A percentile compares a stretch with the other conserved stretches of the same genome.
phyloP scores from a whole-genome alignment of 352 stramenopile genomes.

The Globisporangium cylindrosporum region DNA sequence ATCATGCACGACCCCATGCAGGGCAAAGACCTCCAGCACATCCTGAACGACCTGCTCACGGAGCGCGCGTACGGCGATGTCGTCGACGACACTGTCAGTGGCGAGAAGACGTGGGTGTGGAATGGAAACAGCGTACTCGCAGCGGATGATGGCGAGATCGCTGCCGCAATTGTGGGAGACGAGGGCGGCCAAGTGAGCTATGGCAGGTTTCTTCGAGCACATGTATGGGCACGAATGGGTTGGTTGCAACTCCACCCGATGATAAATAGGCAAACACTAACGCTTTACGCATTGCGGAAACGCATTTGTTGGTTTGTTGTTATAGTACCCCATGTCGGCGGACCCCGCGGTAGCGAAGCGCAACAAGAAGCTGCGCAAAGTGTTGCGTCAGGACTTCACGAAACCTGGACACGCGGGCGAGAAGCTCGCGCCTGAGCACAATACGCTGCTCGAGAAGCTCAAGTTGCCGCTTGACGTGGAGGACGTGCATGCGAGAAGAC shows the following conservation, averaged over 20 bases:
- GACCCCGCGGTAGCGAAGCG: slow-evolving; percentile 41
- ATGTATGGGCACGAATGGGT: slow-evolving; percentile 27
- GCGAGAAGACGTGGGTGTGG: slow-evolving; percentile 42
- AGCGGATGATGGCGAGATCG: neutral
- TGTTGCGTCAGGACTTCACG: slow-evolving; percentile 67
- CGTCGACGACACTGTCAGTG: slow-evolving; percentile 4
- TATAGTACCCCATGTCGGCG: slow-evolving; percentile 51
- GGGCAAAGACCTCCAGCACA: slow-evolving; percentile 65
- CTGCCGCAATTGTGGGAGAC: neutral
- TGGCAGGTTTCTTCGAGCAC: slow-evolving; percentile 53
- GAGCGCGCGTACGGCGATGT: slow-evolving; percentile 47
- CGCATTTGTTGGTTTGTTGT: slow-evolving; percentile 2
- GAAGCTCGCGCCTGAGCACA: slow-evolving; percentile 37
- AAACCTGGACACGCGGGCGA: slow-evolving; percentile 43
- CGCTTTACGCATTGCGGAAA: neutral
- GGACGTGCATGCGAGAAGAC: neutral
- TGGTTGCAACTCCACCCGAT: neutral
- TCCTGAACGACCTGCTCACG: slow-evolving; percentile 75
- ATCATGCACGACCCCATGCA: slow-evolving; percentile 85
- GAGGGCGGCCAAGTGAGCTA: slow-evolving; percentile 40
- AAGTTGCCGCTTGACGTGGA: slow-evolving; percentile 23
- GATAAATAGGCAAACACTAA: neutral
- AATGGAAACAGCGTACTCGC: slow-evolving; percentile 29
- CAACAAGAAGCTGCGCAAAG: slow-evolving; percentile 64
- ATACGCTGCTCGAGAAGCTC: slow-evolving; percentile 45